Base-by-base conservation (phyloP, 1,284 basidiomycete species). In the Heterobasidion occidentale region DNA sequence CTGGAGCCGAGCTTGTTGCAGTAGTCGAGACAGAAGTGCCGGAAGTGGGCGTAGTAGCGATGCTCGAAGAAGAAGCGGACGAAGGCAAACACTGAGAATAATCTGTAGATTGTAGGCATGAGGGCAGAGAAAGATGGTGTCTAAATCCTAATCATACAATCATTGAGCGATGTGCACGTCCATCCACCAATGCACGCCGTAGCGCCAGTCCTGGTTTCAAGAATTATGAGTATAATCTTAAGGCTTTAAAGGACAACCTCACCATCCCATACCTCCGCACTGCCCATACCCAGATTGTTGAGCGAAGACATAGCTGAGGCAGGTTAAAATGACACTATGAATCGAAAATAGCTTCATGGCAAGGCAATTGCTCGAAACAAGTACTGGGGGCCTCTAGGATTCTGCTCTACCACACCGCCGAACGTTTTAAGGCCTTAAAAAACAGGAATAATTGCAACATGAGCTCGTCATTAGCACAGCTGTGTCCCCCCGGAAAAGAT, bases 261-360 rank as follows among this genome's bases (percentile, higher is more conserved):
- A 76, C 77, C 78, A 79, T 67, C 75, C 75, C 52, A 71, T 75
- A 7, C 78, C 77, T 48, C 78, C 78, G 57, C 78, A 79, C 60
- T 80, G 77, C 15, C 63, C 67, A 59, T 76, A 77, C 6, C 67
- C 64, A 19, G 63, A 58, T 51, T 70, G 68, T 14, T 36, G 17
- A 17, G 67, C 67, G 12, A 59, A 17, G 7, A 60, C 64, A 20
- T 55, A 46, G 44, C 48, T 54, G 9, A 62, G 44, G 3, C 62
- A 47, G n/a, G 42, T 20, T 2, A 44, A 44, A 19, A 66, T 54
- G 27, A 64, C 34, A 19, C 59, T 49, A 45, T 59, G 52, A 44
- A 56, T 50, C 14, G 56, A 45, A 8, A 51, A n/a, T n/a, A 59
- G 48, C 19, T 52, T 63, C 65, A 66, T 68, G 8, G 51, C 58